Percentiles rank a stretch among this genome's conserved stretches.
Evolutionary conservation across 1,284 basidiomycete genomes (phyloP).

Genomic region (Fomes fomentarius): DNA sequence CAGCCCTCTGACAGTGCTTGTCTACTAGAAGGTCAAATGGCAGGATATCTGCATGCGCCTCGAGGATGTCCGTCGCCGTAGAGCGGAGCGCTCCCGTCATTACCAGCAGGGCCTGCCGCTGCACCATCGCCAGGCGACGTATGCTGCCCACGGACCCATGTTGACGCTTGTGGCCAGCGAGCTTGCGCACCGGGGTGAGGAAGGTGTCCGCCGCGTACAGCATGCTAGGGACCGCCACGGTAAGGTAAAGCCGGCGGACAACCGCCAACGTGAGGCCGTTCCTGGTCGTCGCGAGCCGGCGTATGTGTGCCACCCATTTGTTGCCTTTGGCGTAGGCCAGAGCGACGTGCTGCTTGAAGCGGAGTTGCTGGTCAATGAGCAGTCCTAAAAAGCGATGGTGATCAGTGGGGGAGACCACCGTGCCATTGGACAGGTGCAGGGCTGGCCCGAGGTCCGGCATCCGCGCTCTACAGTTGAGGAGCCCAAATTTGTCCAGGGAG

Average conservation of each 20-base stretch:
- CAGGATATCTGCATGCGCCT: slow-evolving; percentile 36
- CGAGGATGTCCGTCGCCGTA: slow-evolving; percentile 35
- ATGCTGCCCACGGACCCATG: slow-evolving; percentile 8
- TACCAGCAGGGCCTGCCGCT: too few relatives aligned
- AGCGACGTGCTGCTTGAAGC: too few relatives aligned
- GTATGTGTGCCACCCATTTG: too few relatives aligned
- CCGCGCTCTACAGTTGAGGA: slow-evolving; percentile 12
- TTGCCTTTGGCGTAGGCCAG: too few relatives aligned
- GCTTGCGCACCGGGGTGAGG: slow-evolving; percentile 26
- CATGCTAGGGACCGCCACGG: too few relatives aligned
- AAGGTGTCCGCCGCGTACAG: slow-evolving; percentile 41
- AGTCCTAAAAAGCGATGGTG: slow-evolving; percentile 36
- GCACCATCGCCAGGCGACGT: slow-evolving; percentile 29
- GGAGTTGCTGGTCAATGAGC: too few relatives aligned
- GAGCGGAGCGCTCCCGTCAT: slow-evolving; percentile 40
- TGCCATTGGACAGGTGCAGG: slow-evolving; percentile 4
- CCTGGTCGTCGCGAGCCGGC: too few relatives aligned
- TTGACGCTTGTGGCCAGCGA: slow-evolving; percentile 11
- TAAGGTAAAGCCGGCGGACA: too few relatives aligned
- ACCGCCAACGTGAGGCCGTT: too few relatives aligned
- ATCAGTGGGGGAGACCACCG: slow-evolving; percentile 9
- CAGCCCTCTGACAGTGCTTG: slow-evolving; percentile 29
- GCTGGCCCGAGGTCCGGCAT: slow-evolving; percentile 12
- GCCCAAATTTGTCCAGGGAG: too few relatives aligned
- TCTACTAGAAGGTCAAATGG: slow-evolving; percentile 34